These are phyloP conservation scores for Brachypodium distachyon DNA, from an alignment of 202 grass and related monocot genomes.

Conservation along the genomic window DNA sequence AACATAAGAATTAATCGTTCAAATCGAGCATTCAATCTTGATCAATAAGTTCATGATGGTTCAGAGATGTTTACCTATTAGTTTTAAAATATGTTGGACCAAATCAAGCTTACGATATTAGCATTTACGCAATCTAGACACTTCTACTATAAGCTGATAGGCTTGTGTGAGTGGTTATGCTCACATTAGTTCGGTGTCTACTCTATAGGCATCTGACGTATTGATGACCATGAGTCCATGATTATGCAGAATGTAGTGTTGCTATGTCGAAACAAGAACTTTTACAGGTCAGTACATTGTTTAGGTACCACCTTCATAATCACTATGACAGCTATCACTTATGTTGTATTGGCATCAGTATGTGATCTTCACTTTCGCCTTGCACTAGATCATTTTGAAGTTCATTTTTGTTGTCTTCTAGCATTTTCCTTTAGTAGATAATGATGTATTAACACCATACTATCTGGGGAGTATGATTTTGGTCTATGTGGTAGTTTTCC, in stretches of 20 bases:
- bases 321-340: background rate
- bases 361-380: background rate
- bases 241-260: background rate
- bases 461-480: background rate
- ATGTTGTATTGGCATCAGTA: background rate
- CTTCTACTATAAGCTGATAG: background rate
- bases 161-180: background rate
- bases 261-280: background rate
- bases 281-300: background rate
- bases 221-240: background rate
- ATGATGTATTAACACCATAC: background rate
- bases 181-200: background rate
- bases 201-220: background rate
- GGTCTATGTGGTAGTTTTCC: background rate
- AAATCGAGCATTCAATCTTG: background rate
- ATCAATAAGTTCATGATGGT: background rate
- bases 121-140: background rate
- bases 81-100: background rate
- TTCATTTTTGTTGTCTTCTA: background rate
- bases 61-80: conserved; percentile 4
- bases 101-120: conserved; percentile 8
- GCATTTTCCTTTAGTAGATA: background rate
- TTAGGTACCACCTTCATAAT: background rate
- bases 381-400: conserved; percentile 1
- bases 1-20: background rate